Evolutionary conservation across 371 early-diverging fungal genomes (phyloP).

Genomic region (Umbelopsis sp.): DNA sequence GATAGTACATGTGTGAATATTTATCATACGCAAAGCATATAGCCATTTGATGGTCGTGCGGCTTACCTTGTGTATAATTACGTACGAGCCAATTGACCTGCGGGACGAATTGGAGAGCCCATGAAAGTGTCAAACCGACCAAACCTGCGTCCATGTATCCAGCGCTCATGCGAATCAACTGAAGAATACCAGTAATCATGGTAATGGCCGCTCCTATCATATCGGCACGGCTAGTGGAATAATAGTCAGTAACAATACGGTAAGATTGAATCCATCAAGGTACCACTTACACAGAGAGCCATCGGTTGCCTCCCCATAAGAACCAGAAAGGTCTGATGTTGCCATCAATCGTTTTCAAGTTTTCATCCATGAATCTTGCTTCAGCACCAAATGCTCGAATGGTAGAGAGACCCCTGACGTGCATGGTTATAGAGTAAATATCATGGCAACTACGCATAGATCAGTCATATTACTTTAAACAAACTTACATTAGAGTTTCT

Average conservation of each 20-base stretch:
- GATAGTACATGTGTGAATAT: background rate
- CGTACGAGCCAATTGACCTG: slow-evolving; percentile 88
- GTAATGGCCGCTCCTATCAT: slow-evolving; percentile 68
- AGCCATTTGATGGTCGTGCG: slow-evolving; percentile 48
- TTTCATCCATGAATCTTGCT: slow-evolving; percentile 43
- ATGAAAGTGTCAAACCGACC: slow-evolving; percentile 87
- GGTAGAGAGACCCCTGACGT: slow-evolving; percentile 60
- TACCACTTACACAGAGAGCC: slow-evolving; percentile 70
- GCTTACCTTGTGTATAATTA: slow-evolving; percentile 31
- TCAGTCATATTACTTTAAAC: background rate
- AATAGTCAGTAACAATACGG: no score
- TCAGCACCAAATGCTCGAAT: slow-evolving; percentile 54
- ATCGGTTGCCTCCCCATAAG: slow-evolving; percentile 72
- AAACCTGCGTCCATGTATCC: slow-evolving; percentile 68
- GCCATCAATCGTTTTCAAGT: slow-evolving; percentile 45
- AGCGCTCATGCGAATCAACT: slow-evolving; percentile 36
- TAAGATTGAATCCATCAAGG: no score
- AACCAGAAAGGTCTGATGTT: slow-evolving; percentile 70
- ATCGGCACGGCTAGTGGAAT: slow-evolving; percentile 65
- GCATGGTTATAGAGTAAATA: slow-evolving; percentile 26
- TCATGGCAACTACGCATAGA: slow-evolving; percentile 1
- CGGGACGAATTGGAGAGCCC: slow-evolving; percentile 83
- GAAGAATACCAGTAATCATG: slow-evolving; percentile 57
- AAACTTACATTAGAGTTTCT: slow-evolving; percentile 55
- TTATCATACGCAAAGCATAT: background rate